Percentiles rank a stretch among this genome's conserved stretches.
phyloP scores from a whole-genome alignment of 1,284 basidiomycete genomes.

The Tilletia horrida region DNA sequence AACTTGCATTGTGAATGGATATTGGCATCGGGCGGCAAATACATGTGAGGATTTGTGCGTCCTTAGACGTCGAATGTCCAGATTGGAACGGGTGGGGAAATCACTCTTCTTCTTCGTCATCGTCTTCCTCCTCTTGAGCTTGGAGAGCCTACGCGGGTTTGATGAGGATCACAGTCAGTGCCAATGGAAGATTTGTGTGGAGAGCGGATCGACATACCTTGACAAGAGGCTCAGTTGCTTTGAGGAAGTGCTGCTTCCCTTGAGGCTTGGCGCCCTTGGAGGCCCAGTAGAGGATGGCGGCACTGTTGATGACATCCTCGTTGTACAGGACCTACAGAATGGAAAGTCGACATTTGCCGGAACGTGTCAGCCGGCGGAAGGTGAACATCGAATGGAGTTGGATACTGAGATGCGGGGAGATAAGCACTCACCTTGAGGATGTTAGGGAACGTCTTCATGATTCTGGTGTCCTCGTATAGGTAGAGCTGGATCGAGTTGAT shows the following conservation, averaged over 20 bases:
- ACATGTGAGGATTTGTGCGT: not conserved
- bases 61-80: slow-evolving; percentile 64
- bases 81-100: slow-evolving; percentile 26
- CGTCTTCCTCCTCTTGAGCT: slow-evolving; percentile 68
- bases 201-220: slow-evolving; percentile 63
- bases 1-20: too few species aligned
- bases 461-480: slow-evolving; percentile 80
- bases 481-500: slow-evolving; percentile 71
- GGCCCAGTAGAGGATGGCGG: slow-evolving; percentile 96
- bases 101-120: slow-evolving; percentile 67
- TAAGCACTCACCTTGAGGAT: slow-evolving; percentile 70
- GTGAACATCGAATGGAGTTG: too few species aligned
- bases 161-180: not conserved
- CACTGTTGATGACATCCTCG: slow-evolving; percentile 86
- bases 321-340: slow-evolving; percentile 66
- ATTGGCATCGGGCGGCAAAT: too few species aligned
- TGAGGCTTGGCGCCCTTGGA: slow-evolving; percentile 92
- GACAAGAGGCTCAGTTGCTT: slow-evolving; percentile 78
- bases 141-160: slow-evolving; percentile 3
- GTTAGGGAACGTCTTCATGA: slow-evolving; percentile 88
- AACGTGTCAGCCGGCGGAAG: too few species aligned
- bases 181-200: slow-evolving; percentile 20
- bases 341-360: not conserved
- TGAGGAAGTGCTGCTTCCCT: slow-evolving; percentile 89
- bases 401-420: too few species aligned